Evolutionary conservation across 495 filamentous ascomycete genomes (phyloP).

Genomic region (Tetracladium setigerum): DNA sequence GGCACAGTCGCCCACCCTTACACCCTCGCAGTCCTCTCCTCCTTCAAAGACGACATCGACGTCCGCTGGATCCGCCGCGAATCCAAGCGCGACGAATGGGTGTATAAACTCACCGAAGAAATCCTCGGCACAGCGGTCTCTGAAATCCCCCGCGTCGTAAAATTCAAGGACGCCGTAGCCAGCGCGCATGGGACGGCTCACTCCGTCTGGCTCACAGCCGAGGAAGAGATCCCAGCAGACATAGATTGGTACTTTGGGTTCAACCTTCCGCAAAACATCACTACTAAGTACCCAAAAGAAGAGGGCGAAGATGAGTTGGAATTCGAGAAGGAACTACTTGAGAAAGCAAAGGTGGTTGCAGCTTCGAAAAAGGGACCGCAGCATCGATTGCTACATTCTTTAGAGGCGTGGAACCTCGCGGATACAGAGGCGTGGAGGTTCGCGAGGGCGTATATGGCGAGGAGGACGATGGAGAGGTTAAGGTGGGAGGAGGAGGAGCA

Average conservation of each 20-base stretch:
- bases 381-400: constrained; percentile 45
- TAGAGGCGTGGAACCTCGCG: constrained; percentile 90
- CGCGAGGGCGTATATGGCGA: constrained; percentile 60
- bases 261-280: constrained; percentile 50
- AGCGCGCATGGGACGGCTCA: constrained; percentile 45
- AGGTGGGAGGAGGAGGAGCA: constrained; percentile 68
- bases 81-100: constrained; percentile 74
- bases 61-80: constrained; percentile 65
- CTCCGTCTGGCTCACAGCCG: constrained; percentile 77
- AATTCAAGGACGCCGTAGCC: constrained; percentile 78
- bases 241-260: constrained; percentile 91
- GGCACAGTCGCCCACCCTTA: constrained; percentile 87
- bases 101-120: constrained; percentile 62
- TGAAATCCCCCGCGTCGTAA: constrained; percentile 54
- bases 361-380: constrained; percentile 31
- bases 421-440: constrained; percentile 94
- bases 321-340: constrained; percentile 54
- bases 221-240: constrained; percentile 50
- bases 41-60: constrained; percentile 44
- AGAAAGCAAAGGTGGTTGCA: constrained; percentile 47
- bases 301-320: constrained; percentile 40
- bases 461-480: constrained; percentile 49
- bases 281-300: constrained; percentile 38
- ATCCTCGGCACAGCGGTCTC: constrained; percentile 53
- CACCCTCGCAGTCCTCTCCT: constrained; percentile 57